Base-by-base conservation (phyloP, 2,329 filamentous ascomycete species). In the Fusarium liriodendri region DNA sequence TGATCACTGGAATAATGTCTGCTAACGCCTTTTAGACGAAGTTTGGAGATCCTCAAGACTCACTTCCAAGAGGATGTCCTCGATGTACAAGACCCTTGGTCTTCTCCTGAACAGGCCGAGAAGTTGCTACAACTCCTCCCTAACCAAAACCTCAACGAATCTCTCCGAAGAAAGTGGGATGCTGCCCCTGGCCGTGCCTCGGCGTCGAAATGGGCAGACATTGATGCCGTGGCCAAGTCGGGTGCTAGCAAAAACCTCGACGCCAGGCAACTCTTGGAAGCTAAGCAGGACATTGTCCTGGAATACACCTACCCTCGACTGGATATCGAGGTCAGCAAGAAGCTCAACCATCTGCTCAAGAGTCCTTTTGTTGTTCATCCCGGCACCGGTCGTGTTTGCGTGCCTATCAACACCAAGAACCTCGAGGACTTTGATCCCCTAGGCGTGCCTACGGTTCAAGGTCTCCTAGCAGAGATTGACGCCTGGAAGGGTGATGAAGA, bases 271-370 rank as follows among this genome's bases (percentile, higher is more conserved):
- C 88, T 99, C 14, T 89, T 93, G 10, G 94, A 98, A 78, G 95
- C 95, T 25, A 98, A 98, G 84, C 95, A 98, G 82, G 97, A 98
- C 80, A 94, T 99, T 71, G 92, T 98, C 5, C 90, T 99, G 33
- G 97, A 99, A 84, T 98, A 99, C 84, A 98, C 97, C 8, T 99
- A 99, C 83, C 97, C 97, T 4, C 93, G 97, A 42, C 93, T 99
- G 64, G 97, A 99, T 87, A 95, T 97, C 71, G 95, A 98, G 83
- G 97, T 99, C 81, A 97, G 94, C 80, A 98, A 98, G 87, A 98
- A 98, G 82, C 90, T 97, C 66, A 98, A 98, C 85, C 97, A 99
- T 88, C 90, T 99, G 88, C 91, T 99, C 77, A 99, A 99, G 82
- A 95, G 93, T 71, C 97, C 97, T 1, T 99, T 99, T 80, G 96